Percentiles rank a stretch among this genome's conserved stretches.
Evolutionary conservation across 164 flowering plant genomes (phyloP).

Genomic region (Nymphaea colorata): DNA sequence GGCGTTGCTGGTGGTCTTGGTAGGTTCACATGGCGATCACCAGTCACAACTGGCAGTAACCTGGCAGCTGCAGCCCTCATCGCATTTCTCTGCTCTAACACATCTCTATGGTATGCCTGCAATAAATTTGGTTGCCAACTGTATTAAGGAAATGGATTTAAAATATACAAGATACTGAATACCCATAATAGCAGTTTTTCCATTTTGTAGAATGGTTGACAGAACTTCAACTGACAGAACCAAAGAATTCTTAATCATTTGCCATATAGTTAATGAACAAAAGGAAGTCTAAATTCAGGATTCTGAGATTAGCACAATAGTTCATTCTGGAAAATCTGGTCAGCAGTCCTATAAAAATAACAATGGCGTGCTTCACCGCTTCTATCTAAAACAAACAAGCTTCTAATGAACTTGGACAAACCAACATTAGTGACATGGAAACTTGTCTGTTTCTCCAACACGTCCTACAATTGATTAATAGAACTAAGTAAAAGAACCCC

Average conservation of each 20-base stretch:
- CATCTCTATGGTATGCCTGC: conserved; percentile 77
- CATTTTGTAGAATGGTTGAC: not conserved
- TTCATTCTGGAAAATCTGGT: no score
- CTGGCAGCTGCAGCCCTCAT: conserved; percentile 3
- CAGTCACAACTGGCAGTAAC: not conserved
- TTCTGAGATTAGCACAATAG: not conserved
- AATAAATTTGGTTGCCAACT: conserved; percentile 1
- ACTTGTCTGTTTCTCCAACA: no score
- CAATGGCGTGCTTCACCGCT: no score
- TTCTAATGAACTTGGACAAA: no score
- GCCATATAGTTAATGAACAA: not conserved
- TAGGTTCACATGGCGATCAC: not conserved
- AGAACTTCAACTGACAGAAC: not conserved
- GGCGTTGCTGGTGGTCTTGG: conserved; percentile 15
- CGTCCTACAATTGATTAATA: no score
- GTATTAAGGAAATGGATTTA: not conserved
- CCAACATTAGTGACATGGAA: no score
- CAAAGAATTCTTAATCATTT: not conserved
- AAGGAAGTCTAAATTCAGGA: not conserved
- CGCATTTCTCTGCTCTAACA: conserved; percentile 53
- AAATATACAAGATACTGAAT: not conserved
- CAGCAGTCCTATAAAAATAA: no score
- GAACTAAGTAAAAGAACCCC: no score
- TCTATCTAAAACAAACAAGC: no score
- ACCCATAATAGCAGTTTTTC: not conserved